Evolutionary conservation across 228 moss, liverwort and hornwort genomes (phyloP).

Genomic region (Sphagnum magellanicum): DNA sequence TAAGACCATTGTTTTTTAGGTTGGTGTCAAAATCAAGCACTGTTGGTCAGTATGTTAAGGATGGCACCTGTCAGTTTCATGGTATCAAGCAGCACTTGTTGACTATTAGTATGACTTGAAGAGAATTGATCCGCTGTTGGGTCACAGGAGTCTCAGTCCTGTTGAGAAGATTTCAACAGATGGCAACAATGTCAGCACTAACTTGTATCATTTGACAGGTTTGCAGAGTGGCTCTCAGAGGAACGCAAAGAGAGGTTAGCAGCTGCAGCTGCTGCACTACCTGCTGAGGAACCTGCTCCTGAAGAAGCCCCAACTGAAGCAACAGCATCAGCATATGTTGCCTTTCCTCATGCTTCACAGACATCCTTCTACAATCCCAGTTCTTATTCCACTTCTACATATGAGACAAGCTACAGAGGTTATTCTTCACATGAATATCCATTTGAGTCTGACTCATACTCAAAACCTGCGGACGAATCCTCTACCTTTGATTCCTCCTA

Average conservation of each 20-base stretch:
- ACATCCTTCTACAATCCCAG: background rate
- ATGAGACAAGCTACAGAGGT: background rate
- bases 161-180: background rate
- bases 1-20: background rate
- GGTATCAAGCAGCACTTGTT: background rate
- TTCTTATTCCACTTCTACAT: slow-evolving; percentile 8
- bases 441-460: slow-evolving; percentile 14
- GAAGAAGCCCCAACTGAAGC: slow-evolving; percentile 11
- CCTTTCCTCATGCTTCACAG: slow-evolving; percentile 3
- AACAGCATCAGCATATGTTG: too few species aligned
- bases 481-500: slow-evolving; percentile 21
- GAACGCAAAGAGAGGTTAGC: slow-evolving; percentile 31
- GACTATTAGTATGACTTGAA: background rate
- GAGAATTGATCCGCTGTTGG: background rate
- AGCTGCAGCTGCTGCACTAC: slow-evolving; percentile 5
- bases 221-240: slow-evolving; percentile 56
- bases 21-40: too few species aligned
- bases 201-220: slow-evolving; percentile 12
- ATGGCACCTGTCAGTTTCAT: background rate
- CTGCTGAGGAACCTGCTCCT: slow-evolving; percentile 5
- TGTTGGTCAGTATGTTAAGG: background rate
- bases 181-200: background rate
- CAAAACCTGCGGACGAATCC: background rate
- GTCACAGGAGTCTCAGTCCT: background rate
- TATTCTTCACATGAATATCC: slow-evolving; percentile 13